Base-by-base conservation (phyloP, 495 filamentous ascomycete species). In the Polyplosphaeria fusca region DNA sequence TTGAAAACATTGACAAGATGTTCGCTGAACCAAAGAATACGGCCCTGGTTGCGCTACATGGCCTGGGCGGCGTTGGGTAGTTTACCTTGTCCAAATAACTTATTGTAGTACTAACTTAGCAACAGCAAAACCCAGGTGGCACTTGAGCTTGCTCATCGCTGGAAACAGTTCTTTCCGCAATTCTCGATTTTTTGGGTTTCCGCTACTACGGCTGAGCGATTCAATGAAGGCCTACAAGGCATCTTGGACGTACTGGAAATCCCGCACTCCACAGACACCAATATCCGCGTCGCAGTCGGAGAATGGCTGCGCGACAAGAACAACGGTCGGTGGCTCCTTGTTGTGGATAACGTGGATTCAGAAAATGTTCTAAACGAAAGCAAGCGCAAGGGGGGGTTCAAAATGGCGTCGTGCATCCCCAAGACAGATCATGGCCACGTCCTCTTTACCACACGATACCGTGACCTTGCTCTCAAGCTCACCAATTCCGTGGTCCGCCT, bases 391-490 rank as follows among this genome's bases (percentile, higher is more conserved):
- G 16, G 41, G 20, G 14, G 13, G 11, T 54, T 54, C 40, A 54
- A 54, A 37, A 30, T 54, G 24, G 24, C 46, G 11, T 54, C 51
- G 4, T 54, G 51, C 18, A 44, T 54, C 35, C 51, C 51, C 5
- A 54, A 54, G 40, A 22, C 22, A 4, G 51, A 54, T 32, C 51
- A 54, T 37, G 51, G 51, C 39, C 51, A 54, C 39, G 51, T 54
- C 3, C 40, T 54, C 5, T 54, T 54, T 41, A 54, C 51, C 2
- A 27, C 51, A 1, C 9, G 51, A n/a, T 54, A 54, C 26, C 44
- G 27, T 18, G 16, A 20, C 16, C 16, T 54, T 14, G 51, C 51
- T 18, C 19, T 46, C 9, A 24, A 54, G 12, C 14, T 54, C 18
- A 16, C 51, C 39, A 23, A 44, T 2, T 18, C 44, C 16, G 4